Evolutionary conservation across 148 eudicot genomes (phyloP), one percentile per base, ranked within the genome.

Genomic region (Rhododendron griersonianum): DNA sequence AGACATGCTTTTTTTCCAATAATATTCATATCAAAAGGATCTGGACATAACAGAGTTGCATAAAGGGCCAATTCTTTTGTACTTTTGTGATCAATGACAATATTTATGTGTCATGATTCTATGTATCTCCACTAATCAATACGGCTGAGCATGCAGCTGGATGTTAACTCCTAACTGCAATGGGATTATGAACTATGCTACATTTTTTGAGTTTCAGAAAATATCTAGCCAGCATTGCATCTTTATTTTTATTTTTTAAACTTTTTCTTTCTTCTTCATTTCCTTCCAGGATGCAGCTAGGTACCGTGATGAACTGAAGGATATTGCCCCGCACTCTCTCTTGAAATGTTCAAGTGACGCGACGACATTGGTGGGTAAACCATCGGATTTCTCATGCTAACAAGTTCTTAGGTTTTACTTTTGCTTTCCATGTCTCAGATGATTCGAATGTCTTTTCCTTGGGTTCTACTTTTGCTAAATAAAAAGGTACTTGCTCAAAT

Each of bases 331-430:
- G 18, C 94, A 93, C 84, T 93, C 91, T 89, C 95, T 97, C 55
- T 92, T 97, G 92, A 94, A 93, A 86, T 94, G 99, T 89, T 91
- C 96, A 48, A 97, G 99, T 80, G 98, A 97, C 85, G 98, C 98
- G 71, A 97, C 96, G 45, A 97, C 99, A 67, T 88, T 97, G 98
- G 99, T 95, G 94, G 65, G 88, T 78, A 61, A 30, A 77, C 7
- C 16, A 50, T 69, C 77, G 33, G 45, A n/a, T 75, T 44, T 37
- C 14, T 85, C 5, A 35, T 81, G 30, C 25, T 71, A 69, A 7
- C 55, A 53, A 57, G 3, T 75, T 3, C 19, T 45, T 71, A 7
- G 33, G 2, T 9, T 69, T 85, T 25, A 5, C 37, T 63, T 73
- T 3, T 73, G 30, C 33, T 1, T 23, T 44, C 69, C 53, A 11